These are phyloP conservation scores for Termitomyces bulborhizus DNA, from an alignment of 768 basidiomycete genomes.

Conservation along the genomic window DNA sequence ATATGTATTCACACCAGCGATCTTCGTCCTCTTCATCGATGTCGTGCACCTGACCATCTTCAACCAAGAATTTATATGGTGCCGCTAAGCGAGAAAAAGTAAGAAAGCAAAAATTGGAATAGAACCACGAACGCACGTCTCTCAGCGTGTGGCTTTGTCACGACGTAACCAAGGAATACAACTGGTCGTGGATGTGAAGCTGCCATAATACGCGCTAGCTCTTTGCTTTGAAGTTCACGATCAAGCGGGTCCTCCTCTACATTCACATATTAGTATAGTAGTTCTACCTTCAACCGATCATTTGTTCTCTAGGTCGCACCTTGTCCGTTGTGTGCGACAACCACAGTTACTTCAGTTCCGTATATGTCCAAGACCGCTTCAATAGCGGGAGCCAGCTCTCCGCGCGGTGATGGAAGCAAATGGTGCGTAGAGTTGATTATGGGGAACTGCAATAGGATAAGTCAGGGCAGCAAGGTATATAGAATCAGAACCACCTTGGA, in stretches of 20 bases:
- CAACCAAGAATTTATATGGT: conserved; percentile 70
- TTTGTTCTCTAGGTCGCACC: conserved; percentile 30
- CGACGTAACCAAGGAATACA: conserved; percentile 78
- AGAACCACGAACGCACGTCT: conserved; percentile 44
- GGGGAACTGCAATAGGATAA: conserved; percentile 54
- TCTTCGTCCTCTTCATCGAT: conserved; percentile 70
- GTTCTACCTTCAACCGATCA: neutral
- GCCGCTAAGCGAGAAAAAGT: conserved; percentile 37
- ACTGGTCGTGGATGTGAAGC: conserved; percentile 64
- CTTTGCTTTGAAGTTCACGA: conserved; percentile 77
- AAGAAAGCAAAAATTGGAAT: conserved; percentile 8
- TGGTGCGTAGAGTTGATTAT: conserved; percentile 85
- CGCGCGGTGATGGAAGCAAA: conserved; percentile 77
- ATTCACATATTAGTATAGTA: neutral
- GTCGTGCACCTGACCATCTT: conserved; percentile 76
- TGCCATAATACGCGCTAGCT: conserved; percentile 75
- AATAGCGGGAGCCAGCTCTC: conserved; percentile 87
- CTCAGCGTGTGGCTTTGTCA: conserved; percentile 57
- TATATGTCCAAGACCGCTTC: conserved; percentile 79
- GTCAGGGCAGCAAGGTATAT: neutral
- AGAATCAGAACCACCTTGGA: conserved; percentile 49
- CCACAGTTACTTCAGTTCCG: conserved; percentile 70
- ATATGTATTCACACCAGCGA: conserved; percentile 88
- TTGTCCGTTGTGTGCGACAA: conserved; percentile 93
- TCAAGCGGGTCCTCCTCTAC: conserved; percentile 87